Evolutionary conservation across 2,329 filamentous ascomycete species (phyloP), one percentile per base, ranked within the genome.

Genomic region (Colletotrichum limetticola): DNA sequence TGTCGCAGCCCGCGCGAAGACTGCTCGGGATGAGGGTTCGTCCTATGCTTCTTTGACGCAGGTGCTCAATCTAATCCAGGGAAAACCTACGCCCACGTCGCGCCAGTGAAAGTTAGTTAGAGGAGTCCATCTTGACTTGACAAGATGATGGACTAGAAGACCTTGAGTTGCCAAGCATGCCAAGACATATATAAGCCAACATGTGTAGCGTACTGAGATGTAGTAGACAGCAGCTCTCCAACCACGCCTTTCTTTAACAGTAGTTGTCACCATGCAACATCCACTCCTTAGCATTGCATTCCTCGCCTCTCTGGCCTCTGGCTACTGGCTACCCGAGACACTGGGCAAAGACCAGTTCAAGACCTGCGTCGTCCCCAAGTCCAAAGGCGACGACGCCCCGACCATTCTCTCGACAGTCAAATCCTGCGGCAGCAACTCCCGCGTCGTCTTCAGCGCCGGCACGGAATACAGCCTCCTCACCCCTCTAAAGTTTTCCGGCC

Each of bases 281-380:
- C 24, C 58, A 11, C 30, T 68, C 12, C 14, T 68, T 22, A 32
- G 24, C 24, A 59, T 68, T 1, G 26, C 28, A 14, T 37, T 68
- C 24, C 58, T 68, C 3, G 58, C 66, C 24, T 37, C 46, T 1
- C 5, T 55, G 32, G 68, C 62, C 4, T 66, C 68, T 4, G 68
- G 28, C 22, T 71, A 71, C 32, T 71, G 68, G 68, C n/a, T 71
- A 14, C 68, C 68, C 56, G 68, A 71, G 52, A 66, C 61, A 1
- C 26, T 71, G 52, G 22, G 52, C 24, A 63, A 65, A 6, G 35
- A 37, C 19, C 32, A 61, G 3, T 71, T 71, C 62, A 71, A 67
- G 32, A 71, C 62, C 24, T 71, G 68, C n/a, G 56, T 71, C 4
- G 68, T 71, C 14, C 68, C 68, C 1, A 67, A 71, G 46, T 58